These are phyloP conservation scores for Diaporthe sp. DNA, from an alignment of 2,329 filamentous ascomycete species.

Conservation along the genomic window DNA sequence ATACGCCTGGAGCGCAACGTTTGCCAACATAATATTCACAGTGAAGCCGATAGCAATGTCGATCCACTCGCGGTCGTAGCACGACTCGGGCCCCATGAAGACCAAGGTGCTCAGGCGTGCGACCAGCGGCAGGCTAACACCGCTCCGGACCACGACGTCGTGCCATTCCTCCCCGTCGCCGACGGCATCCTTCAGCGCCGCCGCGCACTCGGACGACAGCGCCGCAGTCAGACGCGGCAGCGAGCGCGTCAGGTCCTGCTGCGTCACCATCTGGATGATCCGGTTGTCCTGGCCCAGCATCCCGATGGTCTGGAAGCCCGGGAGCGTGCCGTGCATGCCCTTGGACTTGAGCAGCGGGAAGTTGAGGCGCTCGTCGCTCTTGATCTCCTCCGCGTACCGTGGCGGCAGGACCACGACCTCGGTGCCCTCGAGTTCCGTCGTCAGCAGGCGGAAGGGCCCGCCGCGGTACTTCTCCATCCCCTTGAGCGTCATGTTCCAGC, in stretches of 20 bases:
- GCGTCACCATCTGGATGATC: conserved; percentile 13
- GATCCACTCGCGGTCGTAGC: conserved; percentile 54
- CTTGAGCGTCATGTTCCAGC: conserved; percentile 10
- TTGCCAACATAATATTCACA: neutral
- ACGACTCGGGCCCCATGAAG: conserved; percentile 43
- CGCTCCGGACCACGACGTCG: neutral
- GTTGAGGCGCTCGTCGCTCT: conserved; percentile 22
- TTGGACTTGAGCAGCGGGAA: neutral
- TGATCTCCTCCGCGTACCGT: conserved; percentile 12
- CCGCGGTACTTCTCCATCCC: neutral
- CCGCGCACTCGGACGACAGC: conserved; percentile 27
- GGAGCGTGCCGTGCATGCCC: neutral
- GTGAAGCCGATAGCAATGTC: conserved; percentile 39
- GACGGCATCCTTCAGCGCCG: neutral
- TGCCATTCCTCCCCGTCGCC: conserved; percentile 1
- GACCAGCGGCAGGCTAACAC: neutral
- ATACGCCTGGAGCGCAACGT: neutral
- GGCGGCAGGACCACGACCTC: conserved; percentile 16
- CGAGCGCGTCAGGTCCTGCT: conserved; percentile 28
- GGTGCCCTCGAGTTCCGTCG: neutral
- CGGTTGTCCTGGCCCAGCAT: conserved; percentile 11
- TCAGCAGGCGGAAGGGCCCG: conserved; percentile 11
- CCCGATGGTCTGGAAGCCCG: neutral
- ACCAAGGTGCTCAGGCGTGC: conserved; percentile 32
- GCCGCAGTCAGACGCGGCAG: conserved; percentile 13